phyloP scores from a whole-genome alignment of 2,329 filamentous ascomycete species.

The Trichoderma koningiopsis region DNA sequence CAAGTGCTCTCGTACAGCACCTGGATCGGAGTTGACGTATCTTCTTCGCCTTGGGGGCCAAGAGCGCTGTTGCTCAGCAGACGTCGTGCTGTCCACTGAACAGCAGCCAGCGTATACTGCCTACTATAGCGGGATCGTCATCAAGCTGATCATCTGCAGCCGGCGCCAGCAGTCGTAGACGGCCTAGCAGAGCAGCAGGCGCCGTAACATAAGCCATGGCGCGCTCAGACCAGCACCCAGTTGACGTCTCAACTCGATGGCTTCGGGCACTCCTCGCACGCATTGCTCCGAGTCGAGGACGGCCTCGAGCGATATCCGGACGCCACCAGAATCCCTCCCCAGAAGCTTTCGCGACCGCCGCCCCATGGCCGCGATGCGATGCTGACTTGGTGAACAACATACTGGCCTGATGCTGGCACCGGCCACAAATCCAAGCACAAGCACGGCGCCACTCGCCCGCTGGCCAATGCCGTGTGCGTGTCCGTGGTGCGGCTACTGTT shows the following conservation, averaged over 20 bases:
- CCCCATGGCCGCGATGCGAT: not conserved
- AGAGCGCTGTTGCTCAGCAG: not conserved
- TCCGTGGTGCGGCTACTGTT: not conserved
- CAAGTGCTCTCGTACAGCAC: not conserved
- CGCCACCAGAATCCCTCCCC: conserved; percentile 5
- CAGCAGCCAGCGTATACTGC: not conserved
- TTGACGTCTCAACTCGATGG: too few species aligned
- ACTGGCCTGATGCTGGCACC: not conserved
- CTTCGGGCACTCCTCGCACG: not conserved
- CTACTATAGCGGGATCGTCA: not conserved
- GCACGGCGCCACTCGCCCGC: conserved; percentile 6
- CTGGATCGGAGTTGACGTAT: not conserved
- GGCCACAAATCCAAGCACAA: not conserved
- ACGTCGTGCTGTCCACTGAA: not conserved
- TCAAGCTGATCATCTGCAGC: not conserved
- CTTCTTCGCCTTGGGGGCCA: not conserved
- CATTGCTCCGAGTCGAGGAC: not conserved
- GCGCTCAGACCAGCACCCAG: not conserved
- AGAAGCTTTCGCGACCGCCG: not conserved
- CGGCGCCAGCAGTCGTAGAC: not conserved
- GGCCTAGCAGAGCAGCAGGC: not conserved
- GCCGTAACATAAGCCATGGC: not conserved
- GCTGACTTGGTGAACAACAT: not conserved
- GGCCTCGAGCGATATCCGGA: conserved; percentile 10
- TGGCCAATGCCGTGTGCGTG: conserved; percentile 16